phyloP scores from a whole-genome alignment of 23 red algal genomes.

The Gracilaria gracilis region DNA sequence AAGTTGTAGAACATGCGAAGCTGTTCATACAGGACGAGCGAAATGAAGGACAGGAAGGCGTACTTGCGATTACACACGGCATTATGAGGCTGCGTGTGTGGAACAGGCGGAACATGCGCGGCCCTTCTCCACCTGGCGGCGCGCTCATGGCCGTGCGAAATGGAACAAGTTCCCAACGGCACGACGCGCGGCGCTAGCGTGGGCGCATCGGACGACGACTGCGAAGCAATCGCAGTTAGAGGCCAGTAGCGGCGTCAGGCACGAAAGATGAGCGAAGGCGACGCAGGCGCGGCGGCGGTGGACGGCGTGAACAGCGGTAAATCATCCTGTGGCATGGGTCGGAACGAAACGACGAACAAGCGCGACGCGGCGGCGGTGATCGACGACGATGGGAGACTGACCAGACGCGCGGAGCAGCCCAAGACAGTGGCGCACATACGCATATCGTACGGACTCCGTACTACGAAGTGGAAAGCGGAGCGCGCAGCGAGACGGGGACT shows the following conservation, averaged over 20 bases:
- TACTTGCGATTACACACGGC: conserved; percentile 91
- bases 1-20: conserved; percentile 99
- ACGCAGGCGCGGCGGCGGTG: not conserved
- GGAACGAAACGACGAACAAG: not conserved
- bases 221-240: too few species aligned
- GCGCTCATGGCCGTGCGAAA: conserved; percentile 15
- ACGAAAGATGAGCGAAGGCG: conserved; percentile 8
- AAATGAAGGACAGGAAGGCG: conserved; percentile 71
- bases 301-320: conserved; percentile 56
- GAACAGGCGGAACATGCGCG: not conserved
- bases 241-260: not conserved
- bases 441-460: too few species aligned
- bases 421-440: too few species aligned
- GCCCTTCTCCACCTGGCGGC: conserved; percentile 29
- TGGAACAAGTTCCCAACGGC: conserved; percentile 33
- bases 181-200: conserved; percentile 49
- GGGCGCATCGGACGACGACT: not conserved
- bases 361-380: not conserved
- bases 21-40: conserved; percentile 89
- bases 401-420: too few species aligned
- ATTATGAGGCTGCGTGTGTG: conserved; percentile 1
- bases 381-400: not conserved
- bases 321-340: conserved; percentile 52
- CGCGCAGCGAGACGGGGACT: too few species aligned
- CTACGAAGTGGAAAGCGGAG: too few species aligned